A percentile compares a stretch with the other conserved stretches of the same genome.
Conservation (phyloP, 768 basidiomycete species). For the Candolleomyces eurysporus region DNA sequence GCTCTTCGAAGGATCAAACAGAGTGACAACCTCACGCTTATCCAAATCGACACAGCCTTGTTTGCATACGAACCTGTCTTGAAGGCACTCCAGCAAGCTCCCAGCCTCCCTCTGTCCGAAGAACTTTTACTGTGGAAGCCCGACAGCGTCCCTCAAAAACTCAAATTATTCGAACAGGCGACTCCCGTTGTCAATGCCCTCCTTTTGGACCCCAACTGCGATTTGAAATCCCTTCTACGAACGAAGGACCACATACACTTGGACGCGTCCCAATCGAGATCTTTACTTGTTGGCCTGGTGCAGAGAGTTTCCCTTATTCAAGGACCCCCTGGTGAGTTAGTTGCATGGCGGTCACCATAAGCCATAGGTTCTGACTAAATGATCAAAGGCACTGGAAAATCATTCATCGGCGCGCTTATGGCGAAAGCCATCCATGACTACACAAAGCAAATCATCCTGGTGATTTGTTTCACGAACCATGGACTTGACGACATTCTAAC, state of each 20-base stretch:
- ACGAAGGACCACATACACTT: constrained; percentile 42
- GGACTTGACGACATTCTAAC: constrained; percentile 70
- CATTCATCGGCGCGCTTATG: constrained; percentile 67
- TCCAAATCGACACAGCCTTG: constrained; percentile 60
- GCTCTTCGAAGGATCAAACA: constrained; percentile 39
- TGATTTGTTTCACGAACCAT: constrained; percentile 75
- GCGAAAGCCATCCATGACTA: constrained; percentile 57
- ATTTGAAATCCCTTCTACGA: constrained; percentile 39
- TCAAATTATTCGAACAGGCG: constrained; percentile 6
- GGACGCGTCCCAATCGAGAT: constrained; percentile 48
- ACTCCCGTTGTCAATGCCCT: constrained; percentile 23
- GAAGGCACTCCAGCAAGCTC: constrained; percentile 49
- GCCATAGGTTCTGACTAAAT: background rate
- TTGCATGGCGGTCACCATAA: background rate
- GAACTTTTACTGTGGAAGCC: constrained; percentile 50
- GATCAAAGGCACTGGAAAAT: constrained; percentile 65
- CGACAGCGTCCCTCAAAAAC: constrained; percentile 12
- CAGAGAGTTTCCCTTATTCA: constrained; percentile 63
- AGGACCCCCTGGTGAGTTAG: constrained; percentile 62
- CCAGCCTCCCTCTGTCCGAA: background rate
- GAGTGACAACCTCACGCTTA: constrained; percentile 36
- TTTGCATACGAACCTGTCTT: constrained; percentile 66
- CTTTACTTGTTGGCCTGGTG: constrained; percentile 51
- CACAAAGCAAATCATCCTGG: constrained; percentile 51
- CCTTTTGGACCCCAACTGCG: constrained; percentile 27